Evolutionary conservation across 306 rosid genomes (phyloP).

Genomic region (Lablab purpureus): DNA sequence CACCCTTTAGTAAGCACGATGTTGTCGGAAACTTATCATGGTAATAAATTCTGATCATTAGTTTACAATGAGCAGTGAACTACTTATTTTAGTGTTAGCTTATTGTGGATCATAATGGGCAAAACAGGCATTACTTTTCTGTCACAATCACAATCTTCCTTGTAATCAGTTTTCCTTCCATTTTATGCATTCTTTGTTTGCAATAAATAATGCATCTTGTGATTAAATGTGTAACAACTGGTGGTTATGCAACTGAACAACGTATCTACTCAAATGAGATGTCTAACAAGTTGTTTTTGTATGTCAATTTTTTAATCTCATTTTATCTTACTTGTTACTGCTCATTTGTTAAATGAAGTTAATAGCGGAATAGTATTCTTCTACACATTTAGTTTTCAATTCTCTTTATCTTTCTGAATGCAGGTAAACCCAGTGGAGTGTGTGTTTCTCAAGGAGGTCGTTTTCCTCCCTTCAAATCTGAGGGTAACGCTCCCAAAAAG

Average conservation of each 20-base stretch:
- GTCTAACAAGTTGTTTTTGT: conserved; percentile 1
- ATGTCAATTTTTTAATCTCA: neutral
- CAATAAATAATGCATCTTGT: neutral
- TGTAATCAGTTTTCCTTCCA: neutral
- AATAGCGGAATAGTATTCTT: neutral
- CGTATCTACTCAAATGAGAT: neutral
- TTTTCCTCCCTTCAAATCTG: conserved; percentile 76
- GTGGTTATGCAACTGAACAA: conserved; percentile 21
- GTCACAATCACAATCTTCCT: neutral
- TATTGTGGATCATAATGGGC: neutral
- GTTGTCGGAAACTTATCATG: neutral
- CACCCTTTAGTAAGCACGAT: neutral
- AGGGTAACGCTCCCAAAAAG: conserved; percentile 78
- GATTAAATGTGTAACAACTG: conserved; percentile 20
- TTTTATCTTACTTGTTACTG: conserved; percentile 15
- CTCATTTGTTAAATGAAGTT: neutral
- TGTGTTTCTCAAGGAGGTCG: conserved; percentile 94
- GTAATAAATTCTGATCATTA: neutral
- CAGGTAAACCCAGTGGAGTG: conserved; percentile 68
- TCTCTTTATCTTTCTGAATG: conserved; percentile 29
- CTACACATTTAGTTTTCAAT: conserved; percentile 1
- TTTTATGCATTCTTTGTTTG: neutral
- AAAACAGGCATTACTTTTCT: conserved; percentile 11
- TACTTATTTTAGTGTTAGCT: neutral
- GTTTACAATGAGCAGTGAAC: neutral